These are phyloP conservation scores for Mucor piriformis DNA, from an alignment of 371 early-diverging fungal species.

Conservation along the genomic window DNA sequence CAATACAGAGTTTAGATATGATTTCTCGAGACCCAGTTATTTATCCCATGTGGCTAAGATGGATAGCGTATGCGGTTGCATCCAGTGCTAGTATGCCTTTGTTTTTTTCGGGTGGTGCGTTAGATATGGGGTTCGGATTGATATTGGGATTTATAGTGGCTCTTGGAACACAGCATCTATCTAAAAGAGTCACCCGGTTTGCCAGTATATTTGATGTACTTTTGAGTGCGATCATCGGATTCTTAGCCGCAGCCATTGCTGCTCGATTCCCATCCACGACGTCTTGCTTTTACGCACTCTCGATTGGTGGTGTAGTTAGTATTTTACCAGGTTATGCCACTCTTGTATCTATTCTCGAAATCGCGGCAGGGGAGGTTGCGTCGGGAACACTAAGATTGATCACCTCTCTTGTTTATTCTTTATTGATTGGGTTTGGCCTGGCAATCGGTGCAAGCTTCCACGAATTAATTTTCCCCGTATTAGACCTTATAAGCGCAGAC, in stretches of 20 bases:
- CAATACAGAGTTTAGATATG: conserved; percentile 52
- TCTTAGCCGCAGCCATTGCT: conserved; percentile 46
- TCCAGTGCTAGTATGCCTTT: conserved; percentile 60
- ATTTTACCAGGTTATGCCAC: conserved; percentile 70
- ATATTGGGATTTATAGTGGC: conserved; percentile 51
- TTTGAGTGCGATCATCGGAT: conserved; percentile 59
- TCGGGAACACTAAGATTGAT: conserved; percentile 77
- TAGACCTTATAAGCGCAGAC: conserved; percentile 20
- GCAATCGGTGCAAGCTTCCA: conserved; percentile 63
- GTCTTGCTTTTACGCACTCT: conserved; percentile 57
- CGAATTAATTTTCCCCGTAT: conserved; percentile 30
- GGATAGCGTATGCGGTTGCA: conserved; percentile 57
- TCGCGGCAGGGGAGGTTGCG: conserved; percentile 75
- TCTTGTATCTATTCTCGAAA: conserved; percentile 72
- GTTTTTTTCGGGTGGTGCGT: conserved; percentile 60
- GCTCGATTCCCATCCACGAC: conserved; percentile 25
- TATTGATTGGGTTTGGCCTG: conserved; percentile 75
- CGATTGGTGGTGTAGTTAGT: conserved; percentile 62
- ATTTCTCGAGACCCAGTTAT: conserved; percentile 43
- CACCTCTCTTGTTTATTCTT: conserved; percentile 70
- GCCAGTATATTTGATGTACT: conserved; percentile 65
- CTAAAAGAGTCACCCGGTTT: conserved; percentile 59
- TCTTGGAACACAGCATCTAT: conserved; percentile 52
- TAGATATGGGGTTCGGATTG: conserved; percentile 52
- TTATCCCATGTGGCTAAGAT: conserved; percentile 52